A percentile compares a stretch with the other conserved stretches of the same genome.
These are phyloP conservation scores for Babjeviella inositovora DNA, from an alignment of 805 yeast species.

Conservation along the genomic window DNA sequence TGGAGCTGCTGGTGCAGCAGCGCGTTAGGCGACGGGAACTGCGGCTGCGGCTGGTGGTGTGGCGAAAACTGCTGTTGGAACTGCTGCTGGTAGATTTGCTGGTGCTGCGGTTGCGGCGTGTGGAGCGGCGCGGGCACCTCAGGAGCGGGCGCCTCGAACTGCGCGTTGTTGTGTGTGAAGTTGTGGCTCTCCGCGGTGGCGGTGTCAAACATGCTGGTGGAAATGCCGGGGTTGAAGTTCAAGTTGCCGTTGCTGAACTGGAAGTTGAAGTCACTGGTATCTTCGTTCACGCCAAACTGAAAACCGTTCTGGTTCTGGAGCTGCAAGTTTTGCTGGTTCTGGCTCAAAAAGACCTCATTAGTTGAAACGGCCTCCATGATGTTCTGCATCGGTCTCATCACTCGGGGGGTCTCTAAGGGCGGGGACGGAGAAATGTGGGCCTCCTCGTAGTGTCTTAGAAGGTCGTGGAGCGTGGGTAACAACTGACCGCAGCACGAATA, in stretches of 20 bases:
- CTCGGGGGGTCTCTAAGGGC: constrained; percentile 15
- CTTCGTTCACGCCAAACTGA: constrained; percentile 3
- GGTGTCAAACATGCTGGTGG: no score
- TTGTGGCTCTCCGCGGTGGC: no score
- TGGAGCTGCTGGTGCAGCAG: constrained; percentile 3
- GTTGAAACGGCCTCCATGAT: constrained; percentile 82
- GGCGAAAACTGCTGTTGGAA: constrained; percentile 5
- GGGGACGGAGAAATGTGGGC: constrained; percentile 64
- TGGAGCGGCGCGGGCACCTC: constrained; percentile 2
- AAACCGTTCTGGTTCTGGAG: constrained; percentile 3
- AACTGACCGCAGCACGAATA: constrained; percentile 91
- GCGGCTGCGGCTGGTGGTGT: constrained; percentile 2
- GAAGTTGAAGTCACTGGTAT: constrained; percentile 6
- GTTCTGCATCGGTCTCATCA: constrained; percentile 30
- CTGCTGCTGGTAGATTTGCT: constrained; percentile 2
- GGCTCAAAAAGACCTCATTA: constrained; percentile 69
- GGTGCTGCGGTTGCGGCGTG: constrained; percentile 1
- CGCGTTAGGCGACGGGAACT: constrained; percentile 1
- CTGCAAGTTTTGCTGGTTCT: constrained; percentile 9
- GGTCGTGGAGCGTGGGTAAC: constrained; percentile 85
- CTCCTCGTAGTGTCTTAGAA: constrained; percentile 90
- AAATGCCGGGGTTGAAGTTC: constrained; percentile 6
- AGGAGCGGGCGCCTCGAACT: no score
- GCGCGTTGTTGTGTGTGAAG: no score
- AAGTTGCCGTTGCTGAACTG: constrained; percentile 5